phyloP scores from a whole-genome alignment of 2,329 filamentous ascomycete species.

The Aspergillus ochraceoroseus region DNA sequence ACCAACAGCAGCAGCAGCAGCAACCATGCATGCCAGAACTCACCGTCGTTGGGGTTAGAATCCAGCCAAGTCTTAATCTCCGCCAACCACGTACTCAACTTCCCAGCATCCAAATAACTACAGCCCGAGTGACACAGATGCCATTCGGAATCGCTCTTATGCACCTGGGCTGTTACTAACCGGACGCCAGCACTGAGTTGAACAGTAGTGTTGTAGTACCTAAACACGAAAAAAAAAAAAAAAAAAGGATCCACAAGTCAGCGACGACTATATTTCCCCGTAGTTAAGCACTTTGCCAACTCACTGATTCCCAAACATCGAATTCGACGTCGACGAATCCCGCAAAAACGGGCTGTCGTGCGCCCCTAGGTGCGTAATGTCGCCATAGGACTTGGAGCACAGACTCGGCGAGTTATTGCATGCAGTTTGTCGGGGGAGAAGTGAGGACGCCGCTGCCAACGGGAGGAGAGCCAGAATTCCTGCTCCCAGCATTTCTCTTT shows the following conservation, averaged over 20 bases:
- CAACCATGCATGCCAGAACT: no score
- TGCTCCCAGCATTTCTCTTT: slow-evolving; percentile 27
- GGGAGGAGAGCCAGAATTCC: slow-evolving; percentile 30
- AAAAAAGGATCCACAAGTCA: slow-evolving; percentile 2
- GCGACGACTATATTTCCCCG: background rate
- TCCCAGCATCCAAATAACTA: slow-evolving; percentile 62
- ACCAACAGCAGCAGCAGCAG: no score
- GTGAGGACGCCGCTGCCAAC: slow-evolving; percentile 26
- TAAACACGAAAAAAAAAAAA: no score
- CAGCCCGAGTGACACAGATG: slow-evolving; percentile 68
- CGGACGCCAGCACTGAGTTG: slow-evolving; percentile 68
- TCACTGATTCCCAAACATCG: slow-evolving; percentile 66
- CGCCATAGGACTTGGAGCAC: slow-evolving; percentile 66
- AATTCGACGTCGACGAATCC: slow-evolving; percentile 57
- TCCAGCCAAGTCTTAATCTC: slow-evolving; percentile 66
- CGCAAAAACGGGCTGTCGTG: slow-evolving; percentile 70
- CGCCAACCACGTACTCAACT: slow-evolving; percentile 59
- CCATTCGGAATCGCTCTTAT: slow-evolving; percentile 56
- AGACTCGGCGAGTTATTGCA: slow-evolving; percentile 79
- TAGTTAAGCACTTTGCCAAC: slow-evolving; percentile 12
- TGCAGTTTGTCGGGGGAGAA: slow-evolving; percentile 42
- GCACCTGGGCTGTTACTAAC: slow-evolving; percentile 67
- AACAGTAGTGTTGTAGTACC: slow-evolving; percentile 61
- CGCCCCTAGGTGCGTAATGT: slow-evolving; percentile 71
- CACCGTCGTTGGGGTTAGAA: slow-evolving; percentile 60